Evolutionary conservation across 176 grass and related monocot genomes (phyloP).

Genomic region (Cymbopogon citratus): DNA sequence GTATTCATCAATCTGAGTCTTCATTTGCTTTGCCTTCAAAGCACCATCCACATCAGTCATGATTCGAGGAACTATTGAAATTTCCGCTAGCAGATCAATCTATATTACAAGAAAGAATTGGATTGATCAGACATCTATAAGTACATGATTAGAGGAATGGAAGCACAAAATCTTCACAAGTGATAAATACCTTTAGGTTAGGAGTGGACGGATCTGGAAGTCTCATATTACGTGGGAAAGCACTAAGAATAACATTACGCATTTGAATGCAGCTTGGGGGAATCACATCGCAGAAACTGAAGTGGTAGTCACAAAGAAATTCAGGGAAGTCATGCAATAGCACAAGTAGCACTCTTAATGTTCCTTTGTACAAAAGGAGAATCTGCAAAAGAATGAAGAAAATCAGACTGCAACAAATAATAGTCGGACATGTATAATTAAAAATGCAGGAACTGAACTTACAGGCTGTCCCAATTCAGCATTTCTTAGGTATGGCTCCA

Average conservation of each 20-base stretch:
- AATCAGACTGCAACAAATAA: constrained; percentile 6
- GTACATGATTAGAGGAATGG: not conserved
- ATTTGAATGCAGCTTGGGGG: constrained; percentile 94
- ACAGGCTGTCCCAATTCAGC: constrained; percentile 79
- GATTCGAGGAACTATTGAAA: constrained; percentile 70
- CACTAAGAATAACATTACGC: constrained; percentile 97
- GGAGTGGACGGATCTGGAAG: constrained; percentile 97
- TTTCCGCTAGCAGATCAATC: constrained; percentile 96
- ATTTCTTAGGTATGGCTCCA: constrained; percentile 93
- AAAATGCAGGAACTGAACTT: constrained; percentile 33
- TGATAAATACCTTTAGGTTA: constrained; percentile 74
- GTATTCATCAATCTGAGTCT: constrained; percentile 86
- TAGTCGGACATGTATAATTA: not conserved
- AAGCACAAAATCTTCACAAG: not conserved
- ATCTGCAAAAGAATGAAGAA: constrained; percentile 46
- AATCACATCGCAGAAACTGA: constrained; percentile 96
- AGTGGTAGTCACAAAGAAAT: constrained; percentile 96
- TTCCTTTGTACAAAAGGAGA: constrained; percentile 82
- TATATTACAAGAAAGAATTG: constrained; percentile 38
- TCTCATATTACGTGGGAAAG: constrained; percentile 95
- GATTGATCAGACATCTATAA: constrained; percentile 11
- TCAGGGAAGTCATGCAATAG: constrained; percentile 96
- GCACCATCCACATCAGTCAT: constrained; percentile 81
- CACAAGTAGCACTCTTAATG: constrained; percentile 83
- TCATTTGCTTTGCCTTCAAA: constrained; percentile 85